Percentiles rank a stretch among this genome's conserved stretches.
These are phyloP conservation scores for Pythium insidiosum DNA, from an alignment of 352 stramenopile species.

Conservation along the genomic window DNA sequence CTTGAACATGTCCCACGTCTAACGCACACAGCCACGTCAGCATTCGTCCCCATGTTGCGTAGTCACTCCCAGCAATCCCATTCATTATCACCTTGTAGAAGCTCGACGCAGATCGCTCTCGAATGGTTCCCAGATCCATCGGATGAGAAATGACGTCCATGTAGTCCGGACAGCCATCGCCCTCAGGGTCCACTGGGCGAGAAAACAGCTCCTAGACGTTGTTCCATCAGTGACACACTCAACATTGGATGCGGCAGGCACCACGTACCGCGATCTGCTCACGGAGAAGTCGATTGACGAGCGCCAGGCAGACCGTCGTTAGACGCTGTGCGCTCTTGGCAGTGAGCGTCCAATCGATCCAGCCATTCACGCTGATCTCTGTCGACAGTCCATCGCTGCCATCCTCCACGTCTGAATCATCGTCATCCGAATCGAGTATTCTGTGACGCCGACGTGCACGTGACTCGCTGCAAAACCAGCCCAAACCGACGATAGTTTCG, in stretches of 20 bases:
- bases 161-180: constrained; percentile 82
- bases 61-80: too few species aligned
- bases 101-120: constrained; percentile 33
- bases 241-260: background rate
- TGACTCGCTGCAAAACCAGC: constrained; percentile 45
- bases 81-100: constrained; percentile 81
- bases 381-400: background rate
- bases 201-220: constrained; percentile 77
- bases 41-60: too few species aligned
- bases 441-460: constrained; percentile 48
- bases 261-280: constrained; percentile 56
- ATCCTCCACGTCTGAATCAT: constrained; percentile 35
- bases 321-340: constrained; percentile 30
- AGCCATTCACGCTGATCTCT: constrained; percentile 23
- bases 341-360: constrained; percentile 68
- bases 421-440: constrained; percentile 29
- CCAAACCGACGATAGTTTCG: too few species aligned
- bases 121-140: constrained; percentile 85
- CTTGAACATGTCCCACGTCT: constrained; percentile 78
- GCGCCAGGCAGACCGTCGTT: constrained; percentile 44
- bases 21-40: too few species aligned
- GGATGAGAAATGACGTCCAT: constrained; percentile 71
- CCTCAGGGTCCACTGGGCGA: constrained; percentile 71
- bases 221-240: too few species aligned
- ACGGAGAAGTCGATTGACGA: constrained; percentile 59